These are phyloP conservation scores for Manihot esculenta DNA, from an alignment of 441 rosid genomes.

Conservation along the genomic window DNA sequence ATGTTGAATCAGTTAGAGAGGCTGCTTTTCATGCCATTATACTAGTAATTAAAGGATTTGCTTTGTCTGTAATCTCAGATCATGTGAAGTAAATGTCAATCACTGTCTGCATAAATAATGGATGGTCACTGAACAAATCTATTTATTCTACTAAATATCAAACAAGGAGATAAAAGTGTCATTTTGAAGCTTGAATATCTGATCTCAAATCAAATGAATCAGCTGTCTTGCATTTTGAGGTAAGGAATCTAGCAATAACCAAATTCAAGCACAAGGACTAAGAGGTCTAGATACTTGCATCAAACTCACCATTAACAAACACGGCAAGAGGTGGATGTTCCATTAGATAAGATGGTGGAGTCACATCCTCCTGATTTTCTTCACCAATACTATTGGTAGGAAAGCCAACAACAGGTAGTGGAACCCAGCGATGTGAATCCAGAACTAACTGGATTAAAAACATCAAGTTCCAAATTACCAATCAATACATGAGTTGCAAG, in stretches of 20 bases:
- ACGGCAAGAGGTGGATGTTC: constrained; percentile 99
- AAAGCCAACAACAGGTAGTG: constrained; percentile 85
- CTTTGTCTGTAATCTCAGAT: neutral
- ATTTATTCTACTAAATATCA: neutral
- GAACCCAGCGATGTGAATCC: constrained; percentile 99
- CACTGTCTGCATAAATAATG: neutral
- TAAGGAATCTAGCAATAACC: constrained; percentile 1
- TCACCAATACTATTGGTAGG: constrained; percentile 54
- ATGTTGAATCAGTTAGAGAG: no score
- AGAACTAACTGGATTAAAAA: constrained; percentile 73
- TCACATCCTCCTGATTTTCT: constrained; percentile 80
- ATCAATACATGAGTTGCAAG: constrained; percentile 11
- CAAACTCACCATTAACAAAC: constrained; percentile 70
- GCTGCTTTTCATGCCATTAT: no score
- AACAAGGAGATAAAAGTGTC: neutral
- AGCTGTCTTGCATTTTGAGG: neutral
- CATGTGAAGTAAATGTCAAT: neutral
- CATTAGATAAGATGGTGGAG: constrained; percentile 90
- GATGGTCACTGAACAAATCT: neutral
- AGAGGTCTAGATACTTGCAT: constrained; percentile 8
- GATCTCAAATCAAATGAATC: constrained; percentile 11
- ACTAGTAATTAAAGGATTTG: neutral
- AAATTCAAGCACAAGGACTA: constrained; percentile 4
- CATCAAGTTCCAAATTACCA: constrained; percentile 26
- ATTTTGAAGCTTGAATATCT: constrained; percentile 12